phyloP scores from a whole-genome alignment of 495 filamentous ascomycete genomes.

The Aspergillus cavernicola region DNA sequence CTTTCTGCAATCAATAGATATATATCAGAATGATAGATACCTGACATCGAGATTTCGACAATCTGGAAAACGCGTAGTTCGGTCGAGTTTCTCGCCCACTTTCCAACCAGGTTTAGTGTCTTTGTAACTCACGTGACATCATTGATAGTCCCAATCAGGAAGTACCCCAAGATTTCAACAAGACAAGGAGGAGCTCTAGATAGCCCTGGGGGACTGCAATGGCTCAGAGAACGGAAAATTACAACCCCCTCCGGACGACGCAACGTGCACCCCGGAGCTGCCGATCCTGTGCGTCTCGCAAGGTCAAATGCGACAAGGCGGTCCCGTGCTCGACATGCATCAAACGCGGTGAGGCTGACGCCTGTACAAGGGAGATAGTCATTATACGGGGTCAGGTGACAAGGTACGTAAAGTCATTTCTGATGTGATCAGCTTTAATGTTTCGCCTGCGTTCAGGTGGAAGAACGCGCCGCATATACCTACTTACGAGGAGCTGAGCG shows the following conservation, averaged over 20 bases:
- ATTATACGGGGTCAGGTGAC: neutral
- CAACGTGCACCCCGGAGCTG: constrained; percentile 3
- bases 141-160: neutral
- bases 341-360: neutral
- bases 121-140: neutral
- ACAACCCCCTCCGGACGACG: neutral
- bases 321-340: constrained; percentile 1
- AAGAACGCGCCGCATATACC: neutral
- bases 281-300: neutral
- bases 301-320: constrained; percentile 5
- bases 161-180: neutral
- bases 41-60: neutral
- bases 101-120: no score
- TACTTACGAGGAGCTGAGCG: neutral
- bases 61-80: neutral
- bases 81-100: neutral
- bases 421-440: neutral
- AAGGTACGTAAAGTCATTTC: neutral
- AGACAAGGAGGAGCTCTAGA: neutral
- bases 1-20: no score
- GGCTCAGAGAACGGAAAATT: neutral
- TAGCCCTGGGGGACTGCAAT: no score
- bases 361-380: neutral
- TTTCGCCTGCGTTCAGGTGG: neutral
- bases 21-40: no score